Evolutionary conservation across 1,284 basidiomycete species (phyloP).

Genomic region (Tylopilus orsonianus): DNA sequence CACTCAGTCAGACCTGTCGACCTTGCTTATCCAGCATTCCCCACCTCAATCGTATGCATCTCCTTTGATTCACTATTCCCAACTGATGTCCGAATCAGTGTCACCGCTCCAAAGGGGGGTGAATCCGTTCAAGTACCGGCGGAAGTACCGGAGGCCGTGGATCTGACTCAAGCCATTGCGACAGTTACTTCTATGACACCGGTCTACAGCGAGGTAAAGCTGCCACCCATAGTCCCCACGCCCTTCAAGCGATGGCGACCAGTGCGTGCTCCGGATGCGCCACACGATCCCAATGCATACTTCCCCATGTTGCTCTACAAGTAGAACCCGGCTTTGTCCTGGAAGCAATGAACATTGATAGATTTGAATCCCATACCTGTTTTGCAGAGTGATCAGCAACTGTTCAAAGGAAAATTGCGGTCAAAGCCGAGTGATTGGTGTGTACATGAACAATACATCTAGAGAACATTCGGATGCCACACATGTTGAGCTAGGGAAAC

Average conservation of each 20-base stretch:
- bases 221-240: conserved; percentile 72
- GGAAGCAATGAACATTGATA: conserved; percentile 12
- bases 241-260: conserved; percentile 73
- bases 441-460: not conserved
- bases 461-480: not conserved
- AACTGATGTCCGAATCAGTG: conserved; percentile 39
- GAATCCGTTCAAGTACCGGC: conserved; percentile 50
- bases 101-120: conserved; percentile 53
- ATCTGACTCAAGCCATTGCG: conserved; percentile 71
- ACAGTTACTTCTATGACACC: conserved; percentile 60
- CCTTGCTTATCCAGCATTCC: conserved; percentile 81
- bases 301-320: conserved; percentile 85
- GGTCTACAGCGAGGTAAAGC: conserved; percentile 59
- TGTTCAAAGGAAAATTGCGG: not conserved
- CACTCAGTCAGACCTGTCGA: conserved; percentile 78
- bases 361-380: conserved; percentile 8
- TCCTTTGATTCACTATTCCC: conserved; percentile 2
- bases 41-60: conserved; percentile 58
- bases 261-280: conserved; percentile 64
- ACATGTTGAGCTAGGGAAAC: not conserved
- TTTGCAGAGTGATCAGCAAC: not conserved
- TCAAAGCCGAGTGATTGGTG: not conserved
- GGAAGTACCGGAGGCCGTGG: conserved; percentile 43
- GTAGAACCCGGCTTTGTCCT: conserved; percentile 39
- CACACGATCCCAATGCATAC: conserved; percentile 75